These are phyloP conservation scores for Glomus cerebriforme DNA, from an alignment of 192 early-diverging fungal genomes.

Conservation along the genomic window DNA sequence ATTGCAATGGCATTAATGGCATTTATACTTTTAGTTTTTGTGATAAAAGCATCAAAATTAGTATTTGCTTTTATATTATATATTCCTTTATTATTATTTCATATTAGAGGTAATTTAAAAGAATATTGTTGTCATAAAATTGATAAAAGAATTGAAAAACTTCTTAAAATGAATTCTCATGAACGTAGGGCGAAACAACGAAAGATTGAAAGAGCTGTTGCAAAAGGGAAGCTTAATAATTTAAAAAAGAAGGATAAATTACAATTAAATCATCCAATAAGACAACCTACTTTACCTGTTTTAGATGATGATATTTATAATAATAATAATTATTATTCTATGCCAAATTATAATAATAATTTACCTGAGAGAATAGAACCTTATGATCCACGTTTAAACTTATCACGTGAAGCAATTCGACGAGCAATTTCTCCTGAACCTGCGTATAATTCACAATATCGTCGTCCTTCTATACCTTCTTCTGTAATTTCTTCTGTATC, in stretches of 20 bases:
- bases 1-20: constrained; percentile 42
- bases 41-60: constrained; percentile 52
- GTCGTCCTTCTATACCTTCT: too few species aligned
- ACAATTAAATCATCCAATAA: too few species aligned
- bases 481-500: too few species aligned
- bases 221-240: neutral
- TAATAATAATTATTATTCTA: too few species aligned
- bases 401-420: too few species aligned
- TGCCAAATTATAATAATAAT: too few species aligned
- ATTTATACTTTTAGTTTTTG: constrained; percentile 69
- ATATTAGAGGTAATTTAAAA: constrained; percentile 85
- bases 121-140: constrained; percentile 89
- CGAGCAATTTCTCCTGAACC: too few species aligned
- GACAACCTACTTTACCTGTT: too few species aligned
- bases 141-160: constrained; percentile 61
- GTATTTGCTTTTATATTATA: constrained; percentile 70
- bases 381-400: too few species aligned
- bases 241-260: neutral
- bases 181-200: neutral
- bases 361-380: too few species aligned
- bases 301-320: too few species aligned
- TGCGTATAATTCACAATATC: too few species aligned
- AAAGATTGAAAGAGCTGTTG: neutral
- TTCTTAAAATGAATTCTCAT: neutral
- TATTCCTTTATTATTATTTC: constrained; percentile 73